Evolutionary conservation across 2,329 filamentous ascomycete genomes (phyloP), one percentile per base, ranked within the genome.

Genomic region (Xylariaceae sp.): DNA sequence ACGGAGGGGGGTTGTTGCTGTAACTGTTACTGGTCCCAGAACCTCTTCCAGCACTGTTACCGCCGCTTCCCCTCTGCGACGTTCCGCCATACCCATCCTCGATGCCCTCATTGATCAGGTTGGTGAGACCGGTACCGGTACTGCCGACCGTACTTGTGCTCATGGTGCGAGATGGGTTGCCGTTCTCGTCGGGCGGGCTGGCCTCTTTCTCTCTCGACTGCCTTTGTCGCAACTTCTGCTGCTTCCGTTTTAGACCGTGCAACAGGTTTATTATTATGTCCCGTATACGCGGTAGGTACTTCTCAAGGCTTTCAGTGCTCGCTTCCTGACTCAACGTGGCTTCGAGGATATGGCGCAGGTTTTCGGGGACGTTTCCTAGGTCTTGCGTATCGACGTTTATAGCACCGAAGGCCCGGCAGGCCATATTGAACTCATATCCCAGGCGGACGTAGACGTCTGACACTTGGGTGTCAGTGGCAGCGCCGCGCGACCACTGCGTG

Each of bases 341-440:
- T 64, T 98, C 92, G 38, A 98, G 76, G 41, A 98, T 97, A 43
- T 82, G 81, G 53, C 92, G 81, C 47, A 98, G 68, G 43, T 89
- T 71, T 61, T 98, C 92, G 5, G 92, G 92, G 2, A 98, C 92
- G 52, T 95, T 95, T 41, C 92, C 92, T 9, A 98, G 73, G 62
- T 98, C 92, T 17, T 81, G 78, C 1, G 89, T 96, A 56, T 98
- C 92, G 47, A 98, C 92, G 46, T 94, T 92, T 57, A 98, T 98
- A 42, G 89, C 88, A 55, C 87, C 88, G 65, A 98, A 98, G 46
- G 92, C 90, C 40, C 92, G 84, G 63, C 90, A 97, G 18, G 92
- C 92, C 70, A 98, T 92, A 66, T 98, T 98, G 74, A 98, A 98
- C 65, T 98, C 92, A 66, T 98, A 98, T 32, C 92, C 92, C 46